These are phyloP conservation scores for Euryodendron excelsum DNA, from an alignment of 148 eudicot species.

Conservation along the genomic window DNA sequence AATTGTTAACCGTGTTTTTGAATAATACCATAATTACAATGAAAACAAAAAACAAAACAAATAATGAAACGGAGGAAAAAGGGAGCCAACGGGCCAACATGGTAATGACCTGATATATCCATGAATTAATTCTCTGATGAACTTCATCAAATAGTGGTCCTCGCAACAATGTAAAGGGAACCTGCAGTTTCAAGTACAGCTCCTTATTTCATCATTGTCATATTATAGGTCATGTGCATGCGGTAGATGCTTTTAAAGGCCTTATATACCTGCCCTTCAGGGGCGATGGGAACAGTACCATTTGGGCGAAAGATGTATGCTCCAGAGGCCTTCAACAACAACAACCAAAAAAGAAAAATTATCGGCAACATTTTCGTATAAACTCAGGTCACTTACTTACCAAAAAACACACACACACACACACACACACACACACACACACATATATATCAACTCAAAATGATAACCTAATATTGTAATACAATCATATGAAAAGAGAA, in stretches of 20 bases:
- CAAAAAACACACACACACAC: too few relatives aligned
- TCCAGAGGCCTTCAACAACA: slow-evolving; percentile 68
- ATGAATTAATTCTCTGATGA: slow-evolving; percentile 75
- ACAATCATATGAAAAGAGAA: neutral
- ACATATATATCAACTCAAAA: too few relatives aligned
- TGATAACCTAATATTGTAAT: neutral
- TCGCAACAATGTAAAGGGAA: slow-evolving; percentile 53
- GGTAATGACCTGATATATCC: slow-evolving; percentile 81
- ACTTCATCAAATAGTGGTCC: slow-evolving; percentile 91
- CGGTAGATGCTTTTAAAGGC: neutral
- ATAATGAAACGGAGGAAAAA: too few relatives aligned
- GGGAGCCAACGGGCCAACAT: neutral
- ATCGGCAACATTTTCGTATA: neutral
- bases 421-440: too few relatives aligned
- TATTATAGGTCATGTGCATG: neutral
- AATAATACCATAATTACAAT: neutral
- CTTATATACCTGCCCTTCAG: slow-evolving; percentile 49
- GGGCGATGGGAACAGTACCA: slow-evolving; percentile 46
- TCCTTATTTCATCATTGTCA: slow-evolving; percentile 8
- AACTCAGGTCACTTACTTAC: too few relatives aligned
- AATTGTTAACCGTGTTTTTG: neutral
- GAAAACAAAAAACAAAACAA: neutral
- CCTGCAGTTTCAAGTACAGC: slow-evolving; percentile 35
- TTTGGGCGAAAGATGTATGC: slow-evolving; percentile 95
- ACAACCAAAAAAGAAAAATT: slow-evolving; percentile 1